A percentile compares a stretch with the other conserved stretches of the same genome.
Evolutionary conservation across 345 rosid species (phyloP).

Genomic region (Sapria himalayana): DNA sequence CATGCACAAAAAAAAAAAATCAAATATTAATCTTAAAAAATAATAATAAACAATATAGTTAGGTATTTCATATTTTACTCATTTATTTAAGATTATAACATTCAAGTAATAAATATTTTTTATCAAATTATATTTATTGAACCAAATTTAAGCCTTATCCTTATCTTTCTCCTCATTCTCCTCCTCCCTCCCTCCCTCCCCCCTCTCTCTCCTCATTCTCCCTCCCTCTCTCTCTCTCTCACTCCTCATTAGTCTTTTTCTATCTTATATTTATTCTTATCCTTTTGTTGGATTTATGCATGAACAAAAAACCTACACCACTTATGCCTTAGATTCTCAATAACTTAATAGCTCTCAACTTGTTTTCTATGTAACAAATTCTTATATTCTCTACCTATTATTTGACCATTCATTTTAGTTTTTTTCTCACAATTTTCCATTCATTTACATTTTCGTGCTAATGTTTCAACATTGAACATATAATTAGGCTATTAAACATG

Average conservation of each 20-base stretch:
- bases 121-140: neutral
- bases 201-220: neutral
- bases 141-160: neutral
- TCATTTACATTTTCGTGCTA: no score
- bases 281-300: neutral
- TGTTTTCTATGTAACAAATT: neutral
- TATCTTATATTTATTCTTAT: neutral
- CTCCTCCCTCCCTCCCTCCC: neutral
- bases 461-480: no score
- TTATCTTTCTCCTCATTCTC: neutral
- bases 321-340: neutral
- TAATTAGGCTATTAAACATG: no score
- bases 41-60: no score
- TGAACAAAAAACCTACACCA: neutral
- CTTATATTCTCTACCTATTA: neutral
- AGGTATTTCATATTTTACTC: no score
- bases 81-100: no score
- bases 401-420: neutral
- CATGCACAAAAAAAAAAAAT: no score
- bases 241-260: neutral
- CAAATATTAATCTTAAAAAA: no score
- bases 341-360: neutral
- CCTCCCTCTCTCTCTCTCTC: neutral
- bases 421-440: no score
- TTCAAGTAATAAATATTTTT: no score